phyloP scores from a whole-genome alignment of 176 grass and related monocot species.

The Panicum miliaceum region DNA sequence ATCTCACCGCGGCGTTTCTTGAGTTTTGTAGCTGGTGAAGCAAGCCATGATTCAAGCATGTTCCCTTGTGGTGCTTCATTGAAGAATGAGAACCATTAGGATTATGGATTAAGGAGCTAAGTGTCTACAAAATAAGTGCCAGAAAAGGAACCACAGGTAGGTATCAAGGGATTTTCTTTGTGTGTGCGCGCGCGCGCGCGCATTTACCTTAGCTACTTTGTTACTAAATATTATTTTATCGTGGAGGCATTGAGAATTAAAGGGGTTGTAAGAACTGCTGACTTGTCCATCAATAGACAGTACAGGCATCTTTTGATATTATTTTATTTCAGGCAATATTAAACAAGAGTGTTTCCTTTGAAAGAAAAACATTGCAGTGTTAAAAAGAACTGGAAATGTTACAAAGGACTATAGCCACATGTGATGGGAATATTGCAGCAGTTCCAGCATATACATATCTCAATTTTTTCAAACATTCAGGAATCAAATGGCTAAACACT shows the following conservation, averaged over 20 bases:
- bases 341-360: not conserved
- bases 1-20: conserved; percentile 47
- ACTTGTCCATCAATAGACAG: conserved; percentile 9
- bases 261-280: conserved; percentile 13
- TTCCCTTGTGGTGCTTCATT: conserved; percentile 61
- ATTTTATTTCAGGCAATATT: conserved; percentile 8
- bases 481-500: too few relatives aligned
- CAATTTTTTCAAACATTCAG: not conserved
- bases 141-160: conserved; percentile 15
- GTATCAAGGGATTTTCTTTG: not conserved
- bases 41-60: conserved; percentile 75
- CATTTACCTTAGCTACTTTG: conserved; percentile 8
- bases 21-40: conserved; percentile 55
- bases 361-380: not conserved
- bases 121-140: conserved; percentile 6
- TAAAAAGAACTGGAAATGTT: not conserved
- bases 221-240: conserved; percentile 16
- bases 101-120: conserved; percentile 9
- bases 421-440: not conserved
- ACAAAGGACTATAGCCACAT: not conserved
- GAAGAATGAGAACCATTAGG: conserved; percentile 33
- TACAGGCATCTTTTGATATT: conserved; percentile 4
- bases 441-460: not conserved
- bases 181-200: too few relatives aligned
- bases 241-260: conserved; percentile 1